A percentile compares a stretch with the other conserved stretches of the same genome.
Conservation (phyloP, 768 basidiomycete genomes). For the Trichaptum fuscoviolaceum region DNA sequence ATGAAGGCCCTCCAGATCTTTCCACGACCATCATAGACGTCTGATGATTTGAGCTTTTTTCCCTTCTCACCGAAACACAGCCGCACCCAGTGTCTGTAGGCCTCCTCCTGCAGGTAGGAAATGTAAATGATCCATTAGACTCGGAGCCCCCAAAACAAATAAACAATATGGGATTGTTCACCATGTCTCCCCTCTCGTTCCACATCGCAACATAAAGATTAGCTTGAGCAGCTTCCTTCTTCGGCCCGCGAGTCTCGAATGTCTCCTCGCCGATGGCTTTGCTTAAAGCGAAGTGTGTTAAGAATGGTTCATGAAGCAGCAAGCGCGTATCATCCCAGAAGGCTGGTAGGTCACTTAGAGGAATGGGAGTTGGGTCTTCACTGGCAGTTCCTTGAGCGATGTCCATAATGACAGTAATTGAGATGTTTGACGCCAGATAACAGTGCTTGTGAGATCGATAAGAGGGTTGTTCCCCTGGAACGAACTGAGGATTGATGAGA, state of each 20-base stretch:
- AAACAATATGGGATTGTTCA: not conserved
- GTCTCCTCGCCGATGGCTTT: not conserved
- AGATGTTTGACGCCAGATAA: not conserved
- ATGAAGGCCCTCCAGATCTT: not conserved
- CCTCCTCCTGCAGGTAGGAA: not conserved
- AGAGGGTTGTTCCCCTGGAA: not conserved
- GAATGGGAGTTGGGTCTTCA: not conserved
- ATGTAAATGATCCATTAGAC: not conserved
- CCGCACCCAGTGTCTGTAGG: not conserved
- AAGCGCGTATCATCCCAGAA: slow-evolving; percentile 16
- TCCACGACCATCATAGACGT: not conserved
- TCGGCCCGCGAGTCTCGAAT: not conserved
- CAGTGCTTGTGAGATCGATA: not conserved
- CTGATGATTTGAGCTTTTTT: not conserved
- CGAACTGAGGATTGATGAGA: not conserved
- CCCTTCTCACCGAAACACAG: not conserved
- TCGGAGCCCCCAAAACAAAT: not conserved
- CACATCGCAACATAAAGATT: not conserved
- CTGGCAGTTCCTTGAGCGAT: no score
- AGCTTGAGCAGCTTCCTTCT: not conserved
- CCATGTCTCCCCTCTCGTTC: not conserved
- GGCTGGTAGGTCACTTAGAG: slow-evolving; percentile 13
- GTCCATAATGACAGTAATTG: not conserved
- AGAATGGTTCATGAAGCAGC: slow-evolving; percentile 21
- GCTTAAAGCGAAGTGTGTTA: slow-evolving; percentile 10